Percentiles rank a stretch among this genome's conserved stretches.
phyloP scores from a whole-genome alignment of 371 early-diverging fungal species.

The Mortierella sp. region DNA sequence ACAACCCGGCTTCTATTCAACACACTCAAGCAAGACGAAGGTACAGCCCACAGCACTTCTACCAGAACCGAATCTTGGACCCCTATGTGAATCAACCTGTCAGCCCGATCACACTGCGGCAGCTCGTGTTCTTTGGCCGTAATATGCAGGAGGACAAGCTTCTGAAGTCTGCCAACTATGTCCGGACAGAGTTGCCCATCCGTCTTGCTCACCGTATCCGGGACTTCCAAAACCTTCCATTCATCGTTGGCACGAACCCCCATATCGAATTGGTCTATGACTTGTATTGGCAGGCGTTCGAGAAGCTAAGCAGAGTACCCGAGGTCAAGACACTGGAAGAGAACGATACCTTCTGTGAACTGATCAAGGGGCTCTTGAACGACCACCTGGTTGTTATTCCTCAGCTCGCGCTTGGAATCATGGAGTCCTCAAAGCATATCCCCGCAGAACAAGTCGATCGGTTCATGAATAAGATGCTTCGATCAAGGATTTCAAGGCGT shows the following conservation, averaged over 20 bases:
- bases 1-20: constrained; percentile 40
- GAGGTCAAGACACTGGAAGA: constrained; percentile 76
- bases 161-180: constrained; percentile 87
- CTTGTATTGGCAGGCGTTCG: constrained; percentile 93
- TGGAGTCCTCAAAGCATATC: constrained; percentile 79
- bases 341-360: constrained; percentile 79
- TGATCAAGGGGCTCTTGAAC: constrained; percentile 76
- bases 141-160: constrained; percentile 87
- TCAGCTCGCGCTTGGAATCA: constrained; percentile 84
- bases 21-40: constrained; percentile 29
- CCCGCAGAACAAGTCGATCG: constrained; percentile 71
- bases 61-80: constrained; percentile 91
- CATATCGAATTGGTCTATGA: constrained; percentile 87
- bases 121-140: constrained; percentile 94
- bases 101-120: constrained; percentile 89
- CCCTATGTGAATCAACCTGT: constrained; percentile 81
- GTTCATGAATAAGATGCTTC: constrained; percentile 90
- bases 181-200: constrained; percentile 89
- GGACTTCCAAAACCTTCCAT: constrained; percentile 91
- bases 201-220: constrained; percentile 93
- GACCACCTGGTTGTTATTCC: constrained; percentile 88
- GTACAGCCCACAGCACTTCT: constrained; percentile 80
- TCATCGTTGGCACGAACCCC: constrained; percentile 92
- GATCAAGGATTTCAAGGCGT: constrained; percentile 91
- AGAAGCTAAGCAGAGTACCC: constrained; percentile 73